Evolutionary conservation across 2,329 filamentous ascomycete species (phyloP).

Genomic region (Metarhizium album): DNA sequence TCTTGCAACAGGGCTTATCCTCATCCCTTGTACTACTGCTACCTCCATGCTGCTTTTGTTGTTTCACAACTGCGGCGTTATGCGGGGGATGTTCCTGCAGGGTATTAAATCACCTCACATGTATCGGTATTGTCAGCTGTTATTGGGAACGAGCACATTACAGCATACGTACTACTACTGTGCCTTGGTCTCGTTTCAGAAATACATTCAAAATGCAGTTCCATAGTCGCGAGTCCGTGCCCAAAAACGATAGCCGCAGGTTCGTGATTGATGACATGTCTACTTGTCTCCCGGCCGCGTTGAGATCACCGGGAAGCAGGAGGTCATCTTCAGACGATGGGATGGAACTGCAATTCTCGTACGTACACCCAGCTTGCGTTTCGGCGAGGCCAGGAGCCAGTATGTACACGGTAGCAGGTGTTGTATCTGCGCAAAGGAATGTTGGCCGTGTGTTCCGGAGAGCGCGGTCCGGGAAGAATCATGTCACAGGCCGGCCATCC

Average conservation of each 20-base stretch:
- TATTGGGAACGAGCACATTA: no score
- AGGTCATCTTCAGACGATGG: no score
- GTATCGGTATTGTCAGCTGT: not conserved
- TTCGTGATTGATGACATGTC: not conserved
- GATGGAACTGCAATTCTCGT: no score
- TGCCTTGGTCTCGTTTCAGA: not conserved
- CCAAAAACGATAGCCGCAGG: not conserved
- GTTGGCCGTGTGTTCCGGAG: no score
- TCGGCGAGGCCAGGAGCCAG: no score
- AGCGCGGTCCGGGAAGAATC: no score
- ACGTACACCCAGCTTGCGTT: no score
- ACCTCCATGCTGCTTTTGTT: not conserved
- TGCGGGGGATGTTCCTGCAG: not conserved
- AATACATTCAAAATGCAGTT: not conserved
- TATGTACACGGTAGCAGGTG: no score
- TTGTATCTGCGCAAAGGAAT: no score
- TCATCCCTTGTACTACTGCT: not conserved
- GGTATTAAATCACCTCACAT: not conserved
- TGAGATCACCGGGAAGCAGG: not conserved
- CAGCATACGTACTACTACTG: no score
- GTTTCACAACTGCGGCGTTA: not conserved
- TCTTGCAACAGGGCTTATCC: not conserved
- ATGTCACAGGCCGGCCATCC: no score
- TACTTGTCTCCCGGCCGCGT: not conserved
- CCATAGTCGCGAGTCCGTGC: no score